Evolutionary conservation across 176 grass and related monocot species (phyloP).

Genomic region (Musa itinerans): DNA sequence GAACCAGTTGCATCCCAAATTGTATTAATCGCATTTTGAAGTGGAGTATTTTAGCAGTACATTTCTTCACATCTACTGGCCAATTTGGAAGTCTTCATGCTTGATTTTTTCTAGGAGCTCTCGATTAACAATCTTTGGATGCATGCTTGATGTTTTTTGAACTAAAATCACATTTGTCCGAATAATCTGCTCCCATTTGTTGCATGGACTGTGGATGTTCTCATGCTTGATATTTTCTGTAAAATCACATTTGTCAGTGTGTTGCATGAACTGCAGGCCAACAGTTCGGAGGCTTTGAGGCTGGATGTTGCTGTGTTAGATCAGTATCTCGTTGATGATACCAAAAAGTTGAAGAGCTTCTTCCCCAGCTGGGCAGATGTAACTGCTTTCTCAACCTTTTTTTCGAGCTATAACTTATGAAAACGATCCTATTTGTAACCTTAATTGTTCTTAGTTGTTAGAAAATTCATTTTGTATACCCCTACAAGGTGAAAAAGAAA

Average conservation of each 20-base stretch:
- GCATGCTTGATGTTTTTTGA: not conserved
- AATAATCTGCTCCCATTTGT: not conserved
- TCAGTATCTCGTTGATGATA: conserved; percentile 56
- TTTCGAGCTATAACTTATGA: conserved; percentile 68
- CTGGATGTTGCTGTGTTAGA: conserved; percentile 88
- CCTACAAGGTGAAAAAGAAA: not conserved
- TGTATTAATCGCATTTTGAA: not conserved
- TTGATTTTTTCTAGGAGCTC: not conserved
- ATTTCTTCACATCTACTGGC: not conserved
- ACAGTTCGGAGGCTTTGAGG: conserved; percentile 51
- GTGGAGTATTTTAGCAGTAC: not conserved
- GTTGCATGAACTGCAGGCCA: conserved; percentile 32
- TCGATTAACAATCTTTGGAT: not conserved
- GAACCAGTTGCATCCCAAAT: not conserved
- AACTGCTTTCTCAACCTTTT: conserved; percentile 73
- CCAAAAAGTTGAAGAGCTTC: conserved; percentile 54
- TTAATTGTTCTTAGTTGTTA: not conserved
- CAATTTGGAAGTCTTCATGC: not conserved
- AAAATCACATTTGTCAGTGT: not conserved
- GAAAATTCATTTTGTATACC: not conserved
- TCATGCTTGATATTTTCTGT: not conserved
- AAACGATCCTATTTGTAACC: not conserved
- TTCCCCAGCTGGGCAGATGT: conserved; percentile 90
- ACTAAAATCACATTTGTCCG: not conserved
- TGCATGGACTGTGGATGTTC: not conserved